Evolutionary conservation across 345 rosid genomes (phyloP).

Genomic region (Diplotaxis tenuifolia): DNA sequence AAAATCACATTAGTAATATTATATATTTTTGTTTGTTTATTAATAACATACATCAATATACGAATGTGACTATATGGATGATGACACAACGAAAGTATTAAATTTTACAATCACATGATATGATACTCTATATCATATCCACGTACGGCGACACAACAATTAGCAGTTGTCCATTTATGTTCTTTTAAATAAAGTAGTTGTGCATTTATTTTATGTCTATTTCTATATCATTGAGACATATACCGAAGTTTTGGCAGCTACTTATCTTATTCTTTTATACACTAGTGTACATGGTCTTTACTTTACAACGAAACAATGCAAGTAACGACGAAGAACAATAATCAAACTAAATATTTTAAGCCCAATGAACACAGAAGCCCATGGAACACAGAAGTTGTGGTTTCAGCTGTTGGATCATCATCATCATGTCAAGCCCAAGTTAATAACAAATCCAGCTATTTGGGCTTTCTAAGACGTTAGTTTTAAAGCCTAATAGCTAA

Average conservation of each 20-base stretch:
- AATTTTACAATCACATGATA: neutral
- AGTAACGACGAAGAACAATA: too few relatives aligned
- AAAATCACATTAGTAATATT: neutral
- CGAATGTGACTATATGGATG: neutral
- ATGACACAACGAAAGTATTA: neutral
- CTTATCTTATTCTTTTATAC: neutral
- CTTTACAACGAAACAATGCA: neutral
- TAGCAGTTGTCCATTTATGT: slow-evolving; percentile 17
- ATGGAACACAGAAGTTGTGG: too few relatives aligned
- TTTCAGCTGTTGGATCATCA: too few relatives aligned
- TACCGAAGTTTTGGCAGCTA: neutral
- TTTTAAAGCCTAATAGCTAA: neutral
- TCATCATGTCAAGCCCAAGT: too few relatives aligned
- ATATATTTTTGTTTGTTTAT: neutral
- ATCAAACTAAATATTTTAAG: too few relatives aligned
- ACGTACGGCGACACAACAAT: neutral
- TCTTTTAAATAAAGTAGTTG: neutral
- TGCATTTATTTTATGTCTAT: slow-evolving; percentile 1
- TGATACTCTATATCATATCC: neutral
- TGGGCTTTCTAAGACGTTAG: neutral
- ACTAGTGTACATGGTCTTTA: neutral
- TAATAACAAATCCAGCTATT: too few relatives aligned
- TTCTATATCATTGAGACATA: neutral
- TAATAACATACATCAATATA: neutral
- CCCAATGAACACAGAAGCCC: too few relatives aligned